Base-by-base conservation (phyloP, 225 moss, liverwort and hornwort genomes). In the Pleurozium schreberi region DNA sequence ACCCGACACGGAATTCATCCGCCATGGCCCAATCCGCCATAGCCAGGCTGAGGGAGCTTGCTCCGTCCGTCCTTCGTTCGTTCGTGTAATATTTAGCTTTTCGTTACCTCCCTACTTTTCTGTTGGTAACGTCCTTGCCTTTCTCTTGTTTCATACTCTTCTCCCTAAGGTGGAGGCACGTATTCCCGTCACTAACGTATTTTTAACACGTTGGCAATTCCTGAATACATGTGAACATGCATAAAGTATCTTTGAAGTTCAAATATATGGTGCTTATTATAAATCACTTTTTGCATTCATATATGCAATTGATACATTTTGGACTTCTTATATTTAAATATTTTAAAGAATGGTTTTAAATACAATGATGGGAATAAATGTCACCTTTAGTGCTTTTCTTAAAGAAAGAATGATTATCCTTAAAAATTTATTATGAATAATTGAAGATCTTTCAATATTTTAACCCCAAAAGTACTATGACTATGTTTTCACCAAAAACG, bases 1-100 rank as follows among this genome's bases (percentile, higher is more conserved):
- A 63, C 38, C 68, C 47, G 45, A 42, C 47, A 58, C 86, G 58
- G 49, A 40, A n/a, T 66, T 49, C 47, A 58, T 45, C 10, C 19
- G 79, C 85, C 79, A 81, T 47, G 55, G 87, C 84, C 85, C 58
- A 52, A 55, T 83, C 87, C 58, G 80, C 90, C 90, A 90, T 88
- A 58, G 81, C 85, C 74, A 85, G 47, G 31, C 57, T 62, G 88
- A 65, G 36, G 34, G 50, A 84, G 63, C 71, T 84, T 30, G 60
- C 38, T 60, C 31, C 66, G 58, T 59, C 80, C 30, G 40, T 40
- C 80, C 8, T 12, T 40, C 57, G 2, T 49, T 84, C 78, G 28
- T 53, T 66, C 65, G 80, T 80, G 34, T 33, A 27, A 59, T 66
- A 10, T 14, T 62, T 21, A 23, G 20, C 89, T 85, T 86, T 89